Evolutionary conservation across 192 early-diverging fungal genomes (phyloP).

Genomic region (Coemansia pectinata): DNA sequence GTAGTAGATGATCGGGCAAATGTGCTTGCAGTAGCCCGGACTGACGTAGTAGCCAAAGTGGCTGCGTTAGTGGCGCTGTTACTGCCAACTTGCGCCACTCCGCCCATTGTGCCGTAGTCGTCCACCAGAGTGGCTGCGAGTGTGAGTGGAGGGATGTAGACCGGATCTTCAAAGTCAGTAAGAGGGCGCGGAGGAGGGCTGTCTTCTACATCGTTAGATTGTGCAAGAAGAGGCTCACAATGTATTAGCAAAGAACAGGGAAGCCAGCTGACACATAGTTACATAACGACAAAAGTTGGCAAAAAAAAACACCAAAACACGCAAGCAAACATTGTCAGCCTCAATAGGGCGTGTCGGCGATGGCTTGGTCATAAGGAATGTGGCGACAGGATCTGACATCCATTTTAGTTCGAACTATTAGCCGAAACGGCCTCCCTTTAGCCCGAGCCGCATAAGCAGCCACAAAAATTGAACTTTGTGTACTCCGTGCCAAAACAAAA

Average conservation of each 20-base stretch:
- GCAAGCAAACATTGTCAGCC: background rate
- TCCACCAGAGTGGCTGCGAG: constrained; percentile 45
- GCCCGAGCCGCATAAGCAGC: background rate
- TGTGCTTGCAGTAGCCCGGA: constrained; percentile 11
- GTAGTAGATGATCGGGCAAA: constrained; percentile 1
- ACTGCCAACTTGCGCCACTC: constrained; percentile 1
- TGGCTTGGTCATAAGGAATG: background rate
- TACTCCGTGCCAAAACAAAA: background rate
- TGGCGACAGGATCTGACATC: background rate
- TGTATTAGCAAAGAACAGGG: background rate
- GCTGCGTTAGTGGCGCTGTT: constrained; percentile 1
- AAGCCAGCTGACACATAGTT: constrained; percentile 7
- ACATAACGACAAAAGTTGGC: background rate
- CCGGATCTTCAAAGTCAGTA: constrained; percentile 47
- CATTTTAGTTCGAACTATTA: background rate
- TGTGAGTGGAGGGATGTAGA: constrained; percentile 54
- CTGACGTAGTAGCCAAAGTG: constrained; percentile 3
- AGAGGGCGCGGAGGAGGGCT: constrained; percentile 47
- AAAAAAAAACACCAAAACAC: constrained; percentile 4
- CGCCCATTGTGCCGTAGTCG: constrained; percentile 27
- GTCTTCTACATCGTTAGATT: constrained; percentile 31
- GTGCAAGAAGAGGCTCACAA: background rate
- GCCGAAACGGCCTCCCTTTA: background rate
- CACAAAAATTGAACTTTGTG: background rate
- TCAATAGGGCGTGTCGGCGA: background rate